Base-by-base conservation (phyloP, 768 basidiomycete genomes). In the Hypsizygus marmoreus region DNA sequence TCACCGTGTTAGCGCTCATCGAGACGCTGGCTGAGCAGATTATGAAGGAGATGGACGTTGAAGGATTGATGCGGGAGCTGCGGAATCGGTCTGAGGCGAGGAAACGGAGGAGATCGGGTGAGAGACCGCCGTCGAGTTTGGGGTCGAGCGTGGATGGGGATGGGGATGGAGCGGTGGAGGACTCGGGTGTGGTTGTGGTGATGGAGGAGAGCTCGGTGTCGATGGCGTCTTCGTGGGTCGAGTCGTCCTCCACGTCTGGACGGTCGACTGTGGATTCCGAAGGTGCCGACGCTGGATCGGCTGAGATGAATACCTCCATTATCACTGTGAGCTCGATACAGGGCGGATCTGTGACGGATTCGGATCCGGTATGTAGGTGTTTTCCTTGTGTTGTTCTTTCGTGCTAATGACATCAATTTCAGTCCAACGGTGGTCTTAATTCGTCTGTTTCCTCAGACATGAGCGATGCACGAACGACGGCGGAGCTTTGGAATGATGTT, bases 401-500 rank as follows among this genome's bases (percentile, higher is more conserved):
- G 19, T 25, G 6, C 17, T 29, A 17, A 3, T 17, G 25, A 33
- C 26, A 40, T 5, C 20, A 35, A 11, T 24, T 17, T 6, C 32
- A 73, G 68, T 63, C 71, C 8, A 65, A 70, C 23, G 69, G 71
- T 43, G 40, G 58, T 16, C 56, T 53, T 26, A 69, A 67, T 16
- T 59, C 65, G 3, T 66, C 64, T 6, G 47, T 62, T 3, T 32
- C 52, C 3, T 64, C 69, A 2, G 65, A 67, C 8, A 49, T 60
- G 10, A 57, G 59, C 12, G 67, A 69, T 19, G 72, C 66, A 26
- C 67, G 78, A 50, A 82, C 79, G n/a, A 93, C 86, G 61, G 80
- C 77, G 1, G 86, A 95, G 57, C 71, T 98, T 6, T 98, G 95
- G 95, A 84, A 84, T 45, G 92, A 97, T 66, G 79, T 97, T 28